Base-by-base conservation (phyloP, 2,329 filamentous ascomycete genomes). In the Neonectria ditissima region DNA sequence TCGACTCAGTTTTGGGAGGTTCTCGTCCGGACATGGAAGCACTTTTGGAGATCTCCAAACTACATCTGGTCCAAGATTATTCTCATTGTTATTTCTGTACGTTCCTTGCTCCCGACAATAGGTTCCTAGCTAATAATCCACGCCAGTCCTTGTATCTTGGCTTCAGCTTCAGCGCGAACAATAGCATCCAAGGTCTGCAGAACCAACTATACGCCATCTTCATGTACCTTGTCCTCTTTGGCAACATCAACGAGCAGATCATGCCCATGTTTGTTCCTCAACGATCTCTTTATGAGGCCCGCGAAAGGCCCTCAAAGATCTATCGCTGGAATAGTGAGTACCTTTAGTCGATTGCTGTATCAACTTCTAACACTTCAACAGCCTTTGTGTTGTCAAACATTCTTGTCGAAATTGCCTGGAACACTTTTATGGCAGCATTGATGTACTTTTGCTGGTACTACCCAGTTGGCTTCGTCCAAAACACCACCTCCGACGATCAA, bases 191-290 rank as follows among this genome's bases (percentile, higher is more conserved):
- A 65, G 90, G 89, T 4, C 80, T 92, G 3, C 89, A 91, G 70
- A 90, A 91, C 73, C 87, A 90, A 50, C 83, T 92, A 70, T 92
- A 91, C 73, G 82, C 83, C 58, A 87, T 91, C 48, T 92, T 92
- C 77, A 89, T 91, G 87, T 79, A 89, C 50, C 79, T 87, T 65
- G 91, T 87, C n/a, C 87, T 92, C 72, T 92, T 92, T 73, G 85
- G 86, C 51, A 72, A 67, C 22, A 51, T 90, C 34, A 83, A 85
- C 5, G 84, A 89, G 63, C 87, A 89, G 65, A 86, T 89, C n/a
- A 91, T 91, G 89, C 89, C 89, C 4, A 87, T 89, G 69, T 92
- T 92, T 69, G 85, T 91, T 48, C 86, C 86, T 0, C 89, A 91
- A 70, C 86, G 90, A 32, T 81, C 86, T 1, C 78, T 92, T 0